Evolutionary conservation across 2,329 filamentous ascomycete species (phyloP).

Genomic region (Colletotrichum ledebouriae): DNA sequence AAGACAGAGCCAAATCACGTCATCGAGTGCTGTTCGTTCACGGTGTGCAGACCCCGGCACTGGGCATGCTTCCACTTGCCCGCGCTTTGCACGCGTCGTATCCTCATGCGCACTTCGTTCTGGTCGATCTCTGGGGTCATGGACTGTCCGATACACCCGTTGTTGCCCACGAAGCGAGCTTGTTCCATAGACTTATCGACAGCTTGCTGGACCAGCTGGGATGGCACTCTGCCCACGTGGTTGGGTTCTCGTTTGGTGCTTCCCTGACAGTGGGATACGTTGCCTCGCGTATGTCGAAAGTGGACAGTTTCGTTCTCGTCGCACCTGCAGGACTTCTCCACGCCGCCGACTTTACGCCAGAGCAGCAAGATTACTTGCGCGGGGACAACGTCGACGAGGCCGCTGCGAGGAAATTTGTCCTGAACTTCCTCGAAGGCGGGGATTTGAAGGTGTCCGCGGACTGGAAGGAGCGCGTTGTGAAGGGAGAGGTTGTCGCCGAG

Average conservation of each 20-base stretch:
- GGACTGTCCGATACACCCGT: slow-evolving; percentile 64
- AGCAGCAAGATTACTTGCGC: slow-evolving; percentile 46
- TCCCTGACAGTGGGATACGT: slow-evolving; percentile 55
- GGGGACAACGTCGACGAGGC: slow-evolving; percentile 49
- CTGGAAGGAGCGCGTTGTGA: slow-evolving; percentile 58
- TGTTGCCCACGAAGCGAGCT: slow-evolving; percentile 52
- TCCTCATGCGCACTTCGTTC: slow-evolving; percentile 55
- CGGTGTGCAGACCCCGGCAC: slow-evolving; percentile 64
- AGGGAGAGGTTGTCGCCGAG: slow-evolving; percentile 60
- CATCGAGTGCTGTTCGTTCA: slow-evolving; percentile 60
- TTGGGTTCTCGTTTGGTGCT: slow-evolving; percentile 66
- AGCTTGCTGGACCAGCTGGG: slow-evolving; percentile 54
- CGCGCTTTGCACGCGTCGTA: slow-evolving; percentile 51
- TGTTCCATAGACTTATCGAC: slow-evolving; percentile 60
- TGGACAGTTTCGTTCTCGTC: slow-evolving; percentile 55
- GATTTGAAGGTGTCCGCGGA: slow-evolving; percentile 56
- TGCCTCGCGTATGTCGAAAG: slow-evolving; percentile 47
- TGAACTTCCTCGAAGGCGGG: slow-evolving; percentile 59
- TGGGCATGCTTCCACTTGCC: slow-evolving; percentile 61
- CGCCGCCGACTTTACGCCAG: slow-evolving; percentile 45
- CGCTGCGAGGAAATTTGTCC: slow-evolving; percentile 51
- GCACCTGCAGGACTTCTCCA: slow-evolving; percentile 61
- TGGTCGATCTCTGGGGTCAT: slow-evolving; percentile 67
- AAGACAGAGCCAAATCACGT: not conserved
- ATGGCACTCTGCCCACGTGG: slow-evolving; percentile 59